Base-by-base conservation (phyloP, 2,329 filamentous ascomycete species). In the Monosporascus sp. region DNA sequence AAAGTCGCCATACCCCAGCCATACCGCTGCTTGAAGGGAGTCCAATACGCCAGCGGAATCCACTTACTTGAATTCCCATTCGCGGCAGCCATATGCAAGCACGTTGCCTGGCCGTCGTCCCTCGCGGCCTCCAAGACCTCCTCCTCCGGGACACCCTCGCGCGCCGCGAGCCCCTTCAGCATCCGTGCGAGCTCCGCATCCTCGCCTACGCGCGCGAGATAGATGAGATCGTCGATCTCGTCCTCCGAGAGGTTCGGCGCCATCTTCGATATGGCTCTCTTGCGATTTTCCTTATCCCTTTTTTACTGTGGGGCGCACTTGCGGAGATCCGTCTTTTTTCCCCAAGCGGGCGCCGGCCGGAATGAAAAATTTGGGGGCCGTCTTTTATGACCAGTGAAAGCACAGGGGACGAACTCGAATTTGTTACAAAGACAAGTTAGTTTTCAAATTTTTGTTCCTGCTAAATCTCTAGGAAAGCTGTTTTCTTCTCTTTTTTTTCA, bases 151-250 rank as follows among this genome's bases (percentile, higher is more conserved):
- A 77, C 78, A 54, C 74, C 78, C 67, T 91, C 84, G 53, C 86
- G 80, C 59, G 79, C 72, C 31, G 84, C 78, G 20, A 95, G 72
- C 26, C 77, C 74, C 14, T 79, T 72, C 50, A 95, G 76, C 8
- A 75, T 67, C 37, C 75, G 71, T 1, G 79, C 74, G 48, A 97
- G 77, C 26, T 93, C 88, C 19, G 78, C 73, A 53, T 84, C 76
- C 58, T 97, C 92, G 59, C 91, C 91, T 0, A 82, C 80, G 38
- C 93, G 89, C 2, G 91, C 82, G 61, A 90, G 85, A 75, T 96
- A 97, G 61, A 97, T 82, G 60, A 97, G 81, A 72, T 97, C 93
- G 69, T 97, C 92, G 64, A 95, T 87, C 70, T 91, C 84, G 51
- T 96, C 92, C 68, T 88, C 85, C 49, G 82, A 81, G 48, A 93